Base-by-base conservation (phyloP, 768 basidiomycete species). In the Cystofilobasidium ferigula region DNA sequence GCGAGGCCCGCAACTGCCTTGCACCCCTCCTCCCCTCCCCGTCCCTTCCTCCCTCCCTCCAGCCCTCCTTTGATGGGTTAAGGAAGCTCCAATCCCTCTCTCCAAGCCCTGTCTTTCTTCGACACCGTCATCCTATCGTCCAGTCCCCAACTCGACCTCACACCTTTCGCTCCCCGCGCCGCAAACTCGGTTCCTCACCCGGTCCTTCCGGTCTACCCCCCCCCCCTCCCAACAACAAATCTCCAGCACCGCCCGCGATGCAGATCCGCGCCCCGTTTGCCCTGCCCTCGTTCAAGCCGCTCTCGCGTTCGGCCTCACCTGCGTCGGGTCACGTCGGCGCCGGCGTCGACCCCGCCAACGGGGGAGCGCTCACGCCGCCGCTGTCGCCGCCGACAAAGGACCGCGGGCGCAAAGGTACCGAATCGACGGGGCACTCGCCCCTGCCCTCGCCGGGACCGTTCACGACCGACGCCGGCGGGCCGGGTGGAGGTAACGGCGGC, bases 221-320 rank as follows among this genome's bases (percentile, higher is more conserved):
- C 18, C 26, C 2, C 54, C 38, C 34, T 26, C 32, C 40, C 51
- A 26, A 20, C 30, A 20, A 38, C 47, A 7, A 47, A 5, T n/a
- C 45, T 14, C 45, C 45, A 32, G 8, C 32, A 4, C 36, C 54
- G 34, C 22, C 59, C 35, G 16, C 22, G 2, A 68, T 68, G 67
- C 61, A 40, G 14, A 45, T 68, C 45, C 43, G 57, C 34, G 36
- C 67, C 22, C 61, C 67, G 14, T 68, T 68, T 30, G 47, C 67
- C 16, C 67, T 68, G 26, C 67, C 67, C 5, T 59, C 67, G 42
- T 68, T 68, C 62, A 68, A 68, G 40, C 67, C 67, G 7, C 67
- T 68, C 57, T 68, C 67, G 4, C 61, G 67, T 3, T 57, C 67
- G 22, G 42, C 61, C 28, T 68, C 67, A 3, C 67, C 67, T 13